phyloP scores from a whole-genome alignment of 352 stramenopile species.

The Phytophthora sojae region DNA sequence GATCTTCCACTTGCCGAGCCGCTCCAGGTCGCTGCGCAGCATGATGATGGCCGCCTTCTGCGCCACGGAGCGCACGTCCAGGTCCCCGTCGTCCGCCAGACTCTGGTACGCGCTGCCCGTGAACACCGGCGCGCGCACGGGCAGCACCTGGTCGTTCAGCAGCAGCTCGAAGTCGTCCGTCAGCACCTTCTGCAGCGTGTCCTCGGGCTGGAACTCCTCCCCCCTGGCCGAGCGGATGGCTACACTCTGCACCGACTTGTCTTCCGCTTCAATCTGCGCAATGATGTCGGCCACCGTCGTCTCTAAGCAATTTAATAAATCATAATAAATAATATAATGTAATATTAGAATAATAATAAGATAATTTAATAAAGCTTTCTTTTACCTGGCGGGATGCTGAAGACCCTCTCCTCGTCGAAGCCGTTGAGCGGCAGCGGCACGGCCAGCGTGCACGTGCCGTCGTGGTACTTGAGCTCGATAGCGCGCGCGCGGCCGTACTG shows the following conservation, averaged over 20 bases:
- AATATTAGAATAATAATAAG: background rate
- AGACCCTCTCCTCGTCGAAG: slow-evolving; percentile 83
- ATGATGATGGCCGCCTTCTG: slow-evolving; percentile 86
- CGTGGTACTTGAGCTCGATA: slow-evolving; percentile 84
- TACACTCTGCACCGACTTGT: slow-evolving; percentile 75
- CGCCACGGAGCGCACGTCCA: slow-evolving; percentile 80
- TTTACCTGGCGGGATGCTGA: slow-evolving; percentile 73
- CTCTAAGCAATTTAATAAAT: slow-evolving; percentile 37
- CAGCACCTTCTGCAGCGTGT: slow-evolving; percentile 73
- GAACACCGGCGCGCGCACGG: slow-evolving; percentile 76
- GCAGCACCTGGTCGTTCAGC: slow-evolving; percentile 81
- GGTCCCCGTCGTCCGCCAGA: slow-evolving; percentile 73
- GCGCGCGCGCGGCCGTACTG: slow-evolving; percentile 45
- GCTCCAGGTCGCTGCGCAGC: slow-evolving; percentile 75
- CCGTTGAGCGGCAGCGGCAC: slow-evolving; percentile 80
- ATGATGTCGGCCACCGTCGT: slow-evolving; percentile 80
- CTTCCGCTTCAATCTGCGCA: slow-evolving; percentile 79
- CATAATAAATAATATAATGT: background rate
- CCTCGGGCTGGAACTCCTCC: slow-evolving; percentile 62
- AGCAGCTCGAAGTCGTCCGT: slow-evolving; percentile 87
- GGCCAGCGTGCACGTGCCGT: slow-evolving; percentile 77
- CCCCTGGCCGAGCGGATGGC: slow-evolving; percentile 69
- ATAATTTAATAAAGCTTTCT: background rate
- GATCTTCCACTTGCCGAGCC: slow-evolving; percentile 84
- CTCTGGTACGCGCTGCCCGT: slow-evolving; percentile 78